Evolutionary conservation across 179 eudicot genomes (phyloP).

Genomic region (Gypsophila paniculata): DNA sequence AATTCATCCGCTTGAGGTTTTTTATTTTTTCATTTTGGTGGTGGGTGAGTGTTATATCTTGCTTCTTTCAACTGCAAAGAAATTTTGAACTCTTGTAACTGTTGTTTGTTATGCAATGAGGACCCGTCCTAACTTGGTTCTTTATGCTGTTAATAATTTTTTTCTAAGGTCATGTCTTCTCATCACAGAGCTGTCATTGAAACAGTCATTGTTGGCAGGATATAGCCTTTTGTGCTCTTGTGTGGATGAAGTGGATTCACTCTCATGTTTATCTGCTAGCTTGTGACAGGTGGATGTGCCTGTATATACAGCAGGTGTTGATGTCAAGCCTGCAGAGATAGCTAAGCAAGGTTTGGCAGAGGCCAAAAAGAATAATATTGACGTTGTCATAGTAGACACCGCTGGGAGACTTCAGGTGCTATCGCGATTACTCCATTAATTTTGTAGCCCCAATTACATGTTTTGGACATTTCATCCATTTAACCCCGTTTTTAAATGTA

Average conservation of each 20-base stretch:
- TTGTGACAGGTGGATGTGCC: conserved; percentile 85
- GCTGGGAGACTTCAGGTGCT: conserved; percentile 98
- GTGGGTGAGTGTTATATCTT: too few relatives aligned
- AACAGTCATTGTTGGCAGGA: neutral
- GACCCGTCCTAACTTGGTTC: too few relatives aligned
- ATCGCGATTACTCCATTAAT: conserved; percentile 6
- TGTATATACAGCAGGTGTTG: conserved; percentile 83
- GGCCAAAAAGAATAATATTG: conserved; percentile 78
- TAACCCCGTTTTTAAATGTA: too few relatives aligned
- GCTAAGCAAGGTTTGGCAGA: conserved; percentile 76
- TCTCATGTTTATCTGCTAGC: conserved; percentile 38
- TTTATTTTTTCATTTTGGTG: too few relatives aligned
- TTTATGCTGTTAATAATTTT: neutral
- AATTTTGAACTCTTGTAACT: too few relatives aligned
- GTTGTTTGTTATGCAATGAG: too few relatives aligned
- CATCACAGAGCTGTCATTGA: neutral
- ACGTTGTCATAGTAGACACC: conserved; percentile 91
- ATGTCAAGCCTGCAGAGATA: conserved; percentile 80
- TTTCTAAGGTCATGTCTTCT: conserved; percentile 1
- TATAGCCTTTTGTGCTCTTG: neutral
- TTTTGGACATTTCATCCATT: too few relatives aligned
- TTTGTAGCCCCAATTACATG: too few relatives aligned
- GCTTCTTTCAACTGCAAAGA: too few relatives aligned
- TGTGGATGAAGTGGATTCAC: conserved; percentile 25
- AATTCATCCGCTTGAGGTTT: too few relatives aligned